phyloP scores from a whole-genome alignment of 2,329 filamentous ascomycete species.

The Aspergillus fijiensis region DNA sequence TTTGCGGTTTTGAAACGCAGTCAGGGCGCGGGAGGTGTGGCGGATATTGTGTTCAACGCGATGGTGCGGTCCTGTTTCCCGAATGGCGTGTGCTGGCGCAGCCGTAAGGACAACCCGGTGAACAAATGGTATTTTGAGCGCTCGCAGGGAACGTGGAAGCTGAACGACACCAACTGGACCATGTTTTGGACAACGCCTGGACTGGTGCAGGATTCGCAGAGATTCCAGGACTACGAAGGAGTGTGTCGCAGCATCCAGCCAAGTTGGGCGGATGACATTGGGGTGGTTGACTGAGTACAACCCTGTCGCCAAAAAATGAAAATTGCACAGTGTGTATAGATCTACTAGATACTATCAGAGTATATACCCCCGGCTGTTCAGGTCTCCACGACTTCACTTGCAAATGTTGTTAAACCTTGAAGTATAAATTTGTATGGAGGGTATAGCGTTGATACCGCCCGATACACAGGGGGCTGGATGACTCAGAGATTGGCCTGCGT shows the following conservation, averaged over 20 bases:
- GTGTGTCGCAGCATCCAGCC: constrained; percentile 65
- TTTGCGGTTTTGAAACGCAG: constrained; percentile 88
- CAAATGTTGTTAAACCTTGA: background rate
- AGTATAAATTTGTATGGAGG: background rate
- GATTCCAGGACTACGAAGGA: constrained; percentile 68
- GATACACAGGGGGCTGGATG: background rate
- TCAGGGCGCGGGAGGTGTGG: constrained; percentile 88
- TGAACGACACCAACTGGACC: constrained; percentile 82
- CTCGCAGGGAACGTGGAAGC: constrained; percentile 76
- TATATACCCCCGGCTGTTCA: background rate
- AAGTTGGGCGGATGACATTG: constrained; percentile 48
- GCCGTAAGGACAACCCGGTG: constrained; percentile 85
- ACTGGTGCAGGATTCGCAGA: constrained; percentile 53
- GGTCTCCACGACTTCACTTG: background rate
- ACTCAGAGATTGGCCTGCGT: background rate
- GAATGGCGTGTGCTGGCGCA: constrained; percentile 86
- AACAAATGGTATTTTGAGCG: constrained; percentile 99
- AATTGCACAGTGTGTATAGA: background rate
- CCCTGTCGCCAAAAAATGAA: background rate
- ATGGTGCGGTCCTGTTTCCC: constrained; percentile 92
- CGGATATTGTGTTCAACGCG: constrained; percentile 92
- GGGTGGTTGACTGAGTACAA: constrained; percentile 53
- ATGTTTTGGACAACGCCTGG: constrained; percentile 96
- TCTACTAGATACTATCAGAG: background rate
- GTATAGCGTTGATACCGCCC: background rate